A percentile compares a stretch with the other conserved stretches of the same genome.
Conservation (phyloP, 2,329 filamentous ascomycete species). For the Coleophoma crateriformis region DNA sequence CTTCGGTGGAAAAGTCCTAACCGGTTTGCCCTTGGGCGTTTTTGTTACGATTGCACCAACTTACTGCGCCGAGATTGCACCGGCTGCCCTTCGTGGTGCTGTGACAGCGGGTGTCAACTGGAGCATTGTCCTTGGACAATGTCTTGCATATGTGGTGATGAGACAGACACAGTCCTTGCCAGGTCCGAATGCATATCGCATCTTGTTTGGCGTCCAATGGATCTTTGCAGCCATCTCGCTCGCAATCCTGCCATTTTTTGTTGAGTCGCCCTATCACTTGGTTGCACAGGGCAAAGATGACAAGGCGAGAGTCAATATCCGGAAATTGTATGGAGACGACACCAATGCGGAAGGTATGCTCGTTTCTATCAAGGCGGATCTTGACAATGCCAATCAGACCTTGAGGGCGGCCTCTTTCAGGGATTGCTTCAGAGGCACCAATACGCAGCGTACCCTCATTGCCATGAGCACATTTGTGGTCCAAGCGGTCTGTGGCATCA, state of each 20-base stretch:
- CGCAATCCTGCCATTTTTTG: constrained; percentile 35
- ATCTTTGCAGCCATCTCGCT: constrained; percentile 40
- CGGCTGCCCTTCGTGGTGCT: constrained; percentile 13
- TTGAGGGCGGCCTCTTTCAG: constrained; percentile 2
- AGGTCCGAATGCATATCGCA: constrained; percentile 31
- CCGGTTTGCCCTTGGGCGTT: constrained; percentile 42
- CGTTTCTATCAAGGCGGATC: constrained; percentile 3
- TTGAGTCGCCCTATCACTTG: constrained; percentile 43
- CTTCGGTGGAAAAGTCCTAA: constrained; percentile 40
- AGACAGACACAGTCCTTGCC: constrained; percentile 30
- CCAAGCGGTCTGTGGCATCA: constrained; percentile 24
- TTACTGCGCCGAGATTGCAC: constrained; percentile 16
- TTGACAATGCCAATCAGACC: neutral
- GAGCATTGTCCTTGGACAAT: constrained; percentile 17
- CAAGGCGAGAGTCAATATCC: constrained; percentile 9
- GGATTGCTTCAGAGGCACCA: constrained; percentile 15
- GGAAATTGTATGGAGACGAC: constrained; percentile 3
- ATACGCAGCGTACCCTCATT: constrained; percentile 17
- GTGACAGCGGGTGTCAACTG: constrained; percentile 16
- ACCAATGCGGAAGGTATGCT: constrained; percentile 7
- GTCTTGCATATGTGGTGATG: constrained; percentile 15
- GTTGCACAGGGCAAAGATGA: constrained; percentile 20
- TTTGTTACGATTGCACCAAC: constrained; percentile 35
- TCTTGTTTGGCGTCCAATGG: constrained; percentile 42
- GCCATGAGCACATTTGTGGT: constrained; percentile 25